Conservation (phyloP, 352 stramenopile species). For the Pythium chondricola region DNA sequence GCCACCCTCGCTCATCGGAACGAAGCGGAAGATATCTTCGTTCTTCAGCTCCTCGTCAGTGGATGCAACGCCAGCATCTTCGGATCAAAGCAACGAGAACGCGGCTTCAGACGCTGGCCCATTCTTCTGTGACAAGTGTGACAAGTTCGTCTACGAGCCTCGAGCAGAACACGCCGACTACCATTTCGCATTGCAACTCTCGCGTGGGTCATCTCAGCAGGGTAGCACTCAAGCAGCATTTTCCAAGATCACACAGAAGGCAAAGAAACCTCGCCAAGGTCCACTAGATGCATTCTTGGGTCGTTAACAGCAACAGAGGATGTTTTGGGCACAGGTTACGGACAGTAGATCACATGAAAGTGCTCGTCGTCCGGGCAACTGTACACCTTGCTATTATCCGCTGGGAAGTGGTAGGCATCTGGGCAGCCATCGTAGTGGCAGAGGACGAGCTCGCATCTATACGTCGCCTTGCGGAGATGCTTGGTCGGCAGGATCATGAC, state of each 20-base stretch:
- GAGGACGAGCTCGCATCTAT: conserved; percentile 19
- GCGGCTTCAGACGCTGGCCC: background rate
- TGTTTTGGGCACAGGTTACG: no score
- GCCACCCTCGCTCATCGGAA: background rate
- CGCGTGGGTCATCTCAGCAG: no score
- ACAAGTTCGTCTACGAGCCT: conserved; percentile 24
- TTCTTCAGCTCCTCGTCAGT: conserved; percentile 30
- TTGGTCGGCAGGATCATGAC: conserved; percentile 22
- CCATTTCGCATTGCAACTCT: conserved; percentile 24
- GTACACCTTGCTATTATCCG: conserved; percentile 24
- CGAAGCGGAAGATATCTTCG: conserved; percentile 50
- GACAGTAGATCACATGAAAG: conserved; percentile 29
- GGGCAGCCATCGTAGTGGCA: conserved; percentile 23
- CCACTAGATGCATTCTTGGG: conserved; percentile 17
- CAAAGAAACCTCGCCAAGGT: conserved; percentile 13
- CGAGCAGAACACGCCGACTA: conserved; percentile 16
- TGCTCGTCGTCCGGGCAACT: conserved; percentile 25
- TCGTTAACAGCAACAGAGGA: conserved; percentile 3
- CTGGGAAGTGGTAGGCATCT: conserved; percentile 26
- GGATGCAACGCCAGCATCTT: background rate
- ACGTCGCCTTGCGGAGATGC: background rate
- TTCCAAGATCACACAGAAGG: background rate
- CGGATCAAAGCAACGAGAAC: background rate
- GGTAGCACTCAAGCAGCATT: no score
- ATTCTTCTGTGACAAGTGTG: conserved; percentile 19